Percentiles rank a stretch among this genome's conserved stretches.
Conservation (phyloP, 805 yeast genomes). For the Saccharomycopsis synnaedendra region DNA sequence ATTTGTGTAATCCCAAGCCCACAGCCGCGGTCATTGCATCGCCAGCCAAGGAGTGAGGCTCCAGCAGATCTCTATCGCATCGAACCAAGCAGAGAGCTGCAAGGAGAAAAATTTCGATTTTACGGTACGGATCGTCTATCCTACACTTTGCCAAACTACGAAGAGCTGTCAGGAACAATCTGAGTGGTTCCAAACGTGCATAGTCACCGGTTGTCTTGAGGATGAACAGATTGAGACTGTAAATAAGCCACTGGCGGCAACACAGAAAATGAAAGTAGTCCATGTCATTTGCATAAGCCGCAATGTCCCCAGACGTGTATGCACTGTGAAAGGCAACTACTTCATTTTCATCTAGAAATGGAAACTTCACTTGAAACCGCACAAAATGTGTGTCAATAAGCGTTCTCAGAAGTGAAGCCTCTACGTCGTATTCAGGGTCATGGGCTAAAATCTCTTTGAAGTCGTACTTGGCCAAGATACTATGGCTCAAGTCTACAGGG, state of each 20-base stretch:
- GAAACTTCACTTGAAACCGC: slow-evolving; percentile 45
- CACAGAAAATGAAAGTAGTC: slow-evolving; percentile 40
- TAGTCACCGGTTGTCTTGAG: slow-evolving; percentile 47
- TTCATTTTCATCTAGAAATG: slow-evolving; percentile 41
- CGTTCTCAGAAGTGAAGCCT: slow-evolving; percentile 36
- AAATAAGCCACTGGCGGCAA: slow-evolving; percentile 45
- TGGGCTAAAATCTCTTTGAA: slow-evolving; percentile 32
- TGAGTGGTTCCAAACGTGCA: slow-evolving; percentile 40
- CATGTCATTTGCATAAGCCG: slow-evolving; percentile 26
- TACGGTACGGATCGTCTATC: slow-evolving; percentile 24
- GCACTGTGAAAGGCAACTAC: slow-evolving; percentile 38
- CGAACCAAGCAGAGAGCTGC: slow-evolving; percentile 45
- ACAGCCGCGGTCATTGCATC: slow-evolving; percentile 40
- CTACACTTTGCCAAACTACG: slow-evolving; percentile 40
- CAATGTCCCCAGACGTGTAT: slow-evolving; percentile 27
- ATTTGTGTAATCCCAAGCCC: slow-evolving; percentile 26
- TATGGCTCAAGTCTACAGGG: slow-evolving; percentile 28
- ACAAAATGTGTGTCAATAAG: slow-evolving; percentile 45
- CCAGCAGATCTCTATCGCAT: slow-evolving; percentile 49
- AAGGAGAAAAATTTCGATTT: slow-evolving; percentile 40
- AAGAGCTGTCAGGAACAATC: slow-evolving; percentile 49
- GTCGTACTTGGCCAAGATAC: slow-evolving; percentile 35
- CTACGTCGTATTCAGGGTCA: slow-evolving; percentile 43
- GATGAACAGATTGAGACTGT: slow-evolving; percentile 38
- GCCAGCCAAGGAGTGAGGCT: slow-evolving; percentile 39